A percentile compares a stretch with the other conserved stretches of the same genome.
Conservation (phyloP, 768 basidiomycete species). For the Podaxis rugospora region DNA sequence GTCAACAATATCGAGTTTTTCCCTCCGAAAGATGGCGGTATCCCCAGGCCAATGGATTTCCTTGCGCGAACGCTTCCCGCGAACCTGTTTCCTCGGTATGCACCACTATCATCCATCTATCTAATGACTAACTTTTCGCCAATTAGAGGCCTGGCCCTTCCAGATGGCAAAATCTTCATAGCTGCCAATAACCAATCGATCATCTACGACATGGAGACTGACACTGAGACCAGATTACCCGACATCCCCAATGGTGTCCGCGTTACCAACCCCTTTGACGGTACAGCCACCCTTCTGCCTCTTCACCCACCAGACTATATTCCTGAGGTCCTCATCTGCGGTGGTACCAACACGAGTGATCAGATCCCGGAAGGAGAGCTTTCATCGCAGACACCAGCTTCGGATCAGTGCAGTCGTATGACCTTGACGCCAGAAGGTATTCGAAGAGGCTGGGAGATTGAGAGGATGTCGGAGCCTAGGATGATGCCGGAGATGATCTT, state of each 20-base stretch:
- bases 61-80: conserved; percentile 24
- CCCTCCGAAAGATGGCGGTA: conserved; percentile 34
- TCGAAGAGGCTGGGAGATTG: conserved; percentile 39
- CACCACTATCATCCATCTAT: not conserved
- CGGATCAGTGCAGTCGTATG: conserved; percentile 39
- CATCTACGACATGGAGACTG: conserved; percentile 33
- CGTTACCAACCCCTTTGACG: conserved; percentile 37
- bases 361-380: conserved; percentile 23
- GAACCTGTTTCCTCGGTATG: conserved; percentile 25
- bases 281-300: conserved; percentile 32
- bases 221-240: conserved; percentile 34
- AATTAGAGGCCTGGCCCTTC: conserved; percentile 28
- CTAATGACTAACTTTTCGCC: not conserved
- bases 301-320: conserved; percentile 34
- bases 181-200: conserved; percentile 38
- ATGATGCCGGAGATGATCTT: conserved; percentile 35
- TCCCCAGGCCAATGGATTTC: conserved; percentile 23
- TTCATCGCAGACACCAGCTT: conserved; percentile 38
- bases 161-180: conserved; percentile 37
- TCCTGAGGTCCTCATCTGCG: conserved; percentile 44
- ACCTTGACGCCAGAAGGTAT: conserved; percentile 37
- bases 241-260: conserved; percentile 41
- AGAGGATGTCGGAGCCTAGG: conserved; percentile 36
- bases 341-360: conserved; percentile 34
- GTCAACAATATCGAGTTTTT: conserved; percentile 40